These are phyloP conservation scores for Sphagnum tenellum DNA, from an alignment of 225 moss, liverwort and hornwort genomes.

Conservation along the genomic window DNA sequence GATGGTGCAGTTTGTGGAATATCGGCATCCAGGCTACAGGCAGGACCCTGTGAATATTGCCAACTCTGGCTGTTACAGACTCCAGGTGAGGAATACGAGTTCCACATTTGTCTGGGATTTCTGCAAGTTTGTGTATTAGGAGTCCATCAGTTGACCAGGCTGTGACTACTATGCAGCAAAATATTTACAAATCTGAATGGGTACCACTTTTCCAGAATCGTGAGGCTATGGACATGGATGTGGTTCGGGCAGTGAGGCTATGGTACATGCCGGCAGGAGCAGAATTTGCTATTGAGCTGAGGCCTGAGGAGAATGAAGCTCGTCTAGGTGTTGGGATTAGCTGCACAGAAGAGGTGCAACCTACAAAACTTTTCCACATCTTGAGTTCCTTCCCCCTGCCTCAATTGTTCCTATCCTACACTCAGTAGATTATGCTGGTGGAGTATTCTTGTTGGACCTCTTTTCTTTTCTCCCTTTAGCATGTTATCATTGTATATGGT, in stretches of 20 bases:
- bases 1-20: conserved; percentile 39
- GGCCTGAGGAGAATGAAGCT: conserved; percentile 47
- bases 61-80: conserved; percentile 44
- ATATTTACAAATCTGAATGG: too few relatives aligned
- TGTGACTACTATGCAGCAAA: too few relatives aligned
- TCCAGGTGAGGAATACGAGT: conserved; percentile 18
- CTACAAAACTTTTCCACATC: too few relatives aligned
- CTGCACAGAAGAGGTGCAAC: conserved; percentile 52
- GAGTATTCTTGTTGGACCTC: too few relatives aligned
- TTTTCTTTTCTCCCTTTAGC: too few relatives aligned
- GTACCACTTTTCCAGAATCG: conserved; percentile 21
- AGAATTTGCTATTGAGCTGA: conserved; percentile 55
- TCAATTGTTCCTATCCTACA: too few relatives aligned
- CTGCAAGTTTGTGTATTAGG: too few relatives aligned
- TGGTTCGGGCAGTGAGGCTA: conserved; percentile 47
- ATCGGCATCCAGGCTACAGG: conserved; percentile 49
- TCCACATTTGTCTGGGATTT: too few relatives aligned
- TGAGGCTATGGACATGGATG: conserved; percentile 57
- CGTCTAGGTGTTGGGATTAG: conserved; percentile 59
- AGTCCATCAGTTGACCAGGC: too few relatives aligned
- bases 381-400: too few relatives aligned
- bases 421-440: too few relatives aligned
- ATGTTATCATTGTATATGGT: too few relatives aligned
- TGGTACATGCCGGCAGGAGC: conserved; percentile 62
- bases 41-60: conserved; percentile 44